A percentile compares a stretch with the other conserved stretches of the same genome.
Evolutionary conservation across 192 early-diverging fungal genomes (phyloP).

Genomic region (Coemansia sp.): DNA sequence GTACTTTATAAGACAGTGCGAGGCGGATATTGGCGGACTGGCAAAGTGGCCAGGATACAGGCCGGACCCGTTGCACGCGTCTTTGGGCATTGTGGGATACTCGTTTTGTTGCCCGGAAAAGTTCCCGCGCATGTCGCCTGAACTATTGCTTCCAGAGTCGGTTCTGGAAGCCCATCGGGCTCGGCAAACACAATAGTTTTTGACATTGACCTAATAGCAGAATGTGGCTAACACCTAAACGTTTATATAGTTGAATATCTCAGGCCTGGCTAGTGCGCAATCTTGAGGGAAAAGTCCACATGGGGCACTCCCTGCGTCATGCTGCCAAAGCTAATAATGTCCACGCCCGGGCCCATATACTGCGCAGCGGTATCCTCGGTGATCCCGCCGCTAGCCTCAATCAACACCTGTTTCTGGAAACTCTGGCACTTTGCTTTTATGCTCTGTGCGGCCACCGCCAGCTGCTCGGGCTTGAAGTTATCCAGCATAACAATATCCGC

Average conservation of each 20-base stretch:
- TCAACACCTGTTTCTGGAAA: constrained; percentile 53
- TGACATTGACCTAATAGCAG: too few species aligned
- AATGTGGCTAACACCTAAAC: too few species aligned
- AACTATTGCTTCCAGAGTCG: constrained; percentile 39
- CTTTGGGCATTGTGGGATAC: constrained; percentile 44
- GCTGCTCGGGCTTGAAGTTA: constrained; percentile 74
- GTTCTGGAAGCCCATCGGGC: not conserved
- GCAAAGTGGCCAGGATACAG: constrained; percentile 31
- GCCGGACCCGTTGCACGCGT: constrained; percentile 49
- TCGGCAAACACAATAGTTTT: too few species aligned
- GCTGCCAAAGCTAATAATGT: constrained; percentile 89
- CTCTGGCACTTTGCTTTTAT: constrained; percentile 75
- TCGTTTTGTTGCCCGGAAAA: constrained; percentile 33
- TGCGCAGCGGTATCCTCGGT: constrained; percentile 76
- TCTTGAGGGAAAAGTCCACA: constrained; percentile 97
- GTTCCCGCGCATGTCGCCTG: constrained; percentile 39
- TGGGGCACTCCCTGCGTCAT: constrained; percentile 93
- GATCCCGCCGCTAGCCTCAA: constrained; percentile 96
- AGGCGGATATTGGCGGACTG: constrained; percentile 45
- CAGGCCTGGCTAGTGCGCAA: constrained; percentile 35
- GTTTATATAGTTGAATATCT: too few species aligned
- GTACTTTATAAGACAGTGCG: constrained; percentile 25
- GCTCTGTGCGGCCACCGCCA: constrained; percentile 64
- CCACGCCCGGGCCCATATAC: constrained; percentile 82
- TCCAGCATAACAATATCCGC: constrained; percentile 99